Conservation (phyloP, 2,329 filamentous ascomycete species). For the Xylariaceae sp. region DNA sequence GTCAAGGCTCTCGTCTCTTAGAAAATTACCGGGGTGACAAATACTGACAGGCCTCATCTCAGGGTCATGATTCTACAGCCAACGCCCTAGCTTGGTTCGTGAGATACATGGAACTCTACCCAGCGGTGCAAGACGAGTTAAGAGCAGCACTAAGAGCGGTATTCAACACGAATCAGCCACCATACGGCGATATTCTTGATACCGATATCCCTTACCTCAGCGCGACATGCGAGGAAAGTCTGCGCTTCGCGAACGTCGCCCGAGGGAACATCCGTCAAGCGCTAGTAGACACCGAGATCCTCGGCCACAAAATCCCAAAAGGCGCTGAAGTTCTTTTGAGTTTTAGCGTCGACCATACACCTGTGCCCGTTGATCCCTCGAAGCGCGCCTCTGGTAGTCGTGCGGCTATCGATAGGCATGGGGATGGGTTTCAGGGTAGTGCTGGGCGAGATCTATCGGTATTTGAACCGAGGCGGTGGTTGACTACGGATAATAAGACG, state of each 20-base stretch:
- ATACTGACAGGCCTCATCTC: neutral
- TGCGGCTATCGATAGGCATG: conserved; percentile 25
- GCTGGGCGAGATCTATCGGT: conserved; percentile 18
- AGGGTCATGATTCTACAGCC: conserved; percentile 18
- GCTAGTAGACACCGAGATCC: conserved; percentile 12
- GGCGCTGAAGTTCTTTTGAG: conserved; percentile 21
- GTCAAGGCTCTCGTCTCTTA: neutral
- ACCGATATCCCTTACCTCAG: conserved; percentile 17
- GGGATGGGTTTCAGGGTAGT: conserved; percentile 20
- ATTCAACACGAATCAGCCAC: conserved; percentile 5
- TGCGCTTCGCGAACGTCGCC: conserved; percentile 8
- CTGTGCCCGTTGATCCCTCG: conserved; percentile 25
- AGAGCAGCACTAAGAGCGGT: conserved; percentile 6
- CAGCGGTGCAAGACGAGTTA: conserved; percentile 6
- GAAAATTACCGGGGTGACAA: neutral
- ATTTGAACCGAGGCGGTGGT: conserved; percentile 40
- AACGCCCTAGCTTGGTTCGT: conserved; percentile 17
- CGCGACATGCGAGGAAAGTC: conserved; percentile 10
- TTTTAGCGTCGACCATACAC: conserved; percentile 16
- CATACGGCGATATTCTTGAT: conserved; percentile 11
- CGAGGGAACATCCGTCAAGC: conserved; percentile 14
- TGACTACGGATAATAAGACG: conserved; percentile 24
- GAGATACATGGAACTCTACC: conserved; percentile 14
- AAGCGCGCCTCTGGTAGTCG: conserved; percentile 29
- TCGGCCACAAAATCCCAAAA: conserved; percentile 15